phyloP scores from a whole-genome alignment of 192 early-diverging fungal genomes.

The Podochytrium sp. region DNA sequence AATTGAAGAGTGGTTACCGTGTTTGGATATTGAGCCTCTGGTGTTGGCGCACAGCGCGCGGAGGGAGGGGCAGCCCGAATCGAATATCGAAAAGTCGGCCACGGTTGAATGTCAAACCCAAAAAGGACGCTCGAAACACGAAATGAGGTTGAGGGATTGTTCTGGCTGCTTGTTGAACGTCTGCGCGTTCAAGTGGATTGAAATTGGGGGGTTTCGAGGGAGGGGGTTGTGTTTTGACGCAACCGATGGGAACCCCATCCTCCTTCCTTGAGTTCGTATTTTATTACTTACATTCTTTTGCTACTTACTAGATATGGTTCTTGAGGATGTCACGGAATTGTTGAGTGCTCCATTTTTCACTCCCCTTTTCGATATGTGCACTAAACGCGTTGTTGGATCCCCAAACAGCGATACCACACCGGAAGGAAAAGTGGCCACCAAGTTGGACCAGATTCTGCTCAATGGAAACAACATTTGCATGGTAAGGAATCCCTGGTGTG shows the following conservation, averaged over 20 bases:
- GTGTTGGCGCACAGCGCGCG: no score
- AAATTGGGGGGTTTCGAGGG: no score
- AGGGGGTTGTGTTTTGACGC: no score
- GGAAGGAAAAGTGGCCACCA: slow-evolving; percentile 74
- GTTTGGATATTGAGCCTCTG: no score
- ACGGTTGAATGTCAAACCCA: no score
- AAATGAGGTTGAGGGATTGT: no score
- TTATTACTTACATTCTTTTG: not conserved
- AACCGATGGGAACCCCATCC: not conserved
- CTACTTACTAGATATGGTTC: slow-evolving; percentile 78
- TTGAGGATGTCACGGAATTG: slow-evolving; percentile 96
- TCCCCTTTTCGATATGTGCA: slow-evolving; percentile 2
- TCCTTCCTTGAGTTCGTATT: not conserved
- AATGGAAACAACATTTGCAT: slow-evolving; percentile 99
- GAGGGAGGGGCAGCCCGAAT: no score
- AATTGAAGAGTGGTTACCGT: no score
- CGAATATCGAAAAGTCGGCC: no score
- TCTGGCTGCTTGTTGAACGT: no score
- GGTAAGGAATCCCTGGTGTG: slow-evolving; percentile 48
- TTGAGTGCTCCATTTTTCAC: slow-evolving; percentile 22
- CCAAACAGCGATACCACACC: slow-evolving; percentile 72
- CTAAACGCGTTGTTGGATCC: not conserved
- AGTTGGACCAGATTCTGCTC: slow-evolving; percentile 88
- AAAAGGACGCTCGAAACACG: no score
- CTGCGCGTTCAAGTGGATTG: no score